Conservation (phyloP, 352 stramenopile species). For the Globisporangium sylvaticum region DNA sequence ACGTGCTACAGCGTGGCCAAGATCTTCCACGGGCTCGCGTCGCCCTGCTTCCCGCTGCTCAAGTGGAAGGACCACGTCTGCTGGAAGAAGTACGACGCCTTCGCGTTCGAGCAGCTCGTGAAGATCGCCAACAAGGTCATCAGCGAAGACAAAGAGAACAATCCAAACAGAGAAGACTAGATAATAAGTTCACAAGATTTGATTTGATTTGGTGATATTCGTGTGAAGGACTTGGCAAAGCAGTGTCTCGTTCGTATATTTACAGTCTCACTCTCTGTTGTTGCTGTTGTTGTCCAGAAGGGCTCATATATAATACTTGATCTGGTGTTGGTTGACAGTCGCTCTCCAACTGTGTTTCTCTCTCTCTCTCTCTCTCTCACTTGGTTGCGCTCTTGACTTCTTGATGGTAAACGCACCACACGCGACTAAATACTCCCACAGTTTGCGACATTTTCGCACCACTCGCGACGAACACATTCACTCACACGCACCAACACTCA, state of each 20-base stretch:
- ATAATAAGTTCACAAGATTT: background rate
- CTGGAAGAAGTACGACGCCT: conserved; percentile 62
- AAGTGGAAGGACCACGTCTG: conserved; percentile 60
- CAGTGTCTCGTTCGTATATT: too few relatives aligned
- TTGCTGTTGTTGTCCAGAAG: background rate
- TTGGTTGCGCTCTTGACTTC: background rate
- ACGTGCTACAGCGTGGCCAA: conserved; percentile 68
- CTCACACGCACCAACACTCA: conserved; percentile 1
- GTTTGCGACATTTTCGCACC: conserved; percentile 1
- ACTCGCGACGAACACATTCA: conserved; percentile 5
- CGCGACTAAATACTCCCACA: background rate
- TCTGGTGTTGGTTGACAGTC: conserved; percentile 1
- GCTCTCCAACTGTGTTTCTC: background rate
- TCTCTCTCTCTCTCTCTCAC: background rate
- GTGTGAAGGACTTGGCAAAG: background rate
- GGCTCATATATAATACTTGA: conserved; percentile 8
- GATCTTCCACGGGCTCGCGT: conserved; percentile 73
- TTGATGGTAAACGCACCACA: background rate
- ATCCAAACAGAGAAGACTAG: background rate
- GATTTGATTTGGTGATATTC: background rate
- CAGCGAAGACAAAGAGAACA: conserved; percentile 13
- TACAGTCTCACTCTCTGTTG: background rate
- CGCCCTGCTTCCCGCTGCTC: conserved; percentile 49
- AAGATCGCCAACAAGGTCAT: conserved; percentile 57
- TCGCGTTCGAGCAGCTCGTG: conserved; percentile 76